Percentiles rank a stretch among this genome's conserved stretches.
Evolutionary conservation across 257 asterid species (phyloP).

Genomic region (Asclepias syriaca): DNA sequence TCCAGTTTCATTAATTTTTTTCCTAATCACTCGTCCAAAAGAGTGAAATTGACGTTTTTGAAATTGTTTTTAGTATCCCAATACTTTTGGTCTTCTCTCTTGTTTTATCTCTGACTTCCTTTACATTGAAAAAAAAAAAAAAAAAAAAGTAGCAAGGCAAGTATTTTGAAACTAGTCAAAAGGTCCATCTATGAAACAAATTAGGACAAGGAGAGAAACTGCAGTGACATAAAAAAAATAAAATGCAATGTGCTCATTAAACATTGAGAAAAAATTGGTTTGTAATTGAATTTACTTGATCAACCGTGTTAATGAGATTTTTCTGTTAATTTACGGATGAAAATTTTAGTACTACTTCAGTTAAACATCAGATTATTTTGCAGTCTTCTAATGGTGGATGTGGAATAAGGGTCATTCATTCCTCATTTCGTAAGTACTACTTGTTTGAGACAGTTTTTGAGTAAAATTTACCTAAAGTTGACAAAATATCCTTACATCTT

Average conservation of each 20-base stretch:
- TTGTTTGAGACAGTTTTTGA: background rate
- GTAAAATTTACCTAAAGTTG: background rate
- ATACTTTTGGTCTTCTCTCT: too few species aligned
- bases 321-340: too few species aligned
- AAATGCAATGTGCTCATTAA: background rate
- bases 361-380: too few species aligned
- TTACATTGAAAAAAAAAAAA: too few species aligned
- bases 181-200: too few species aligned
- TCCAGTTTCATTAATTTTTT: background rate
- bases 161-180: too few species aligned
- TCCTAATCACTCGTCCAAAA: background rate
- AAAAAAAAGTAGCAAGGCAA: too few species aligned
- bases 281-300: background rate
- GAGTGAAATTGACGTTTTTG: background rate
- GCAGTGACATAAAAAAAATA: background rate
- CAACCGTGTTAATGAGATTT: too few species aligned
- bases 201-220: background rate
- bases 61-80: too few species aligned
- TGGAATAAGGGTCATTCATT: background rate
- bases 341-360: background rate
- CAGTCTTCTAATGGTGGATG: background rate
- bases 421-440: background rate
- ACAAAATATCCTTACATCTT: background rate
- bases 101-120: too few species aligned
- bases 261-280: background rate